phyloP scores from a whole-genome alignment of 257 asterid genomes.

The Solanum arcanum region DNA sequence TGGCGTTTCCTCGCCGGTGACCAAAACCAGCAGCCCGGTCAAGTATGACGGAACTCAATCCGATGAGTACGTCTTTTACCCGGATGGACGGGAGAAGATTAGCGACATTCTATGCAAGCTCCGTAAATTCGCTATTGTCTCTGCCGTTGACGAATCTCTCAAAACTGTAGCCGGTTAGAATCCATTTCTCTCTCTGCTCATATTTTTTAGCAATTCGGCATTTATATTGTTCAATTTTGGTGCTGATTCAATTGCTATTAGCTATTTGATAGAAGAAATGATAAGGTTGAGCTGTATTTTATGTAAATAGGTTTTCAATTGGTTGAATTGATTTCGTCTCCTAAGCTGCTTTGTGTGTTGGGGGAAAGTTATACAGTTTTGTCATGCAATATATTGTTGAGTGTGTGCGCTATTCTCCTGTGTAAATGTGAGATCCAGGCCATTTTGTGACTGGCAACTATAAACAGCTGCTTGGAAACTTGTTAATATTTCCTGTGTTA shows the following conservation, averaged over 20 bases:
- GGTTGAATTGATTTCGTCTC: background rate
- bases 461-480: background rate
- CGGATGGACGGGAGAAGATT: background rate
- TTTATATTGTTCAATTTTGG: background rate
- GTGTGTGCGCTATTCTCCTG: background rate
- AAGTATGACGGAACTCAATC: constrained; percentile 3
- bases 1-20: background rate
- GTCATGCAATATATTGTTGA: background rate
- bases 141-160: constrained; percentile 44
- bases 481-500: background rate
- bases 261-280: background rate
- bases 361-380: background rate
- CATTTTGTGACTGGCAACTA: background rate
- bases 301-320: background rate
- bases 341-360: background rate
- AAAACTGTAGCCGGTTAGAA: constrained; percentile 23
- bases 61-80: constrained; percentile 8
- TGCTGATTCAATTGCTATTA: background rate
- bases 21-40: background rate
- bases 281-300: background rate
- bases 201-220: background rate
- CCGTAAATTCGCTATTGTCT: constrained; percentile 43
- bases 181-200: background rate
- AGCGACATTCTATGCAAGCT: constrained; percentile 30
- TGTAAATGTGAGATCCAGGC: background rate